A percentile compares a stretch with the other conserved stretches of the same genome.
These are phyloP conservation scores for Apophysomyces trapeziformis DNA, from an alignment of 371 early-diverging fungal genomes.

Conservation along the genomic window DNA sequence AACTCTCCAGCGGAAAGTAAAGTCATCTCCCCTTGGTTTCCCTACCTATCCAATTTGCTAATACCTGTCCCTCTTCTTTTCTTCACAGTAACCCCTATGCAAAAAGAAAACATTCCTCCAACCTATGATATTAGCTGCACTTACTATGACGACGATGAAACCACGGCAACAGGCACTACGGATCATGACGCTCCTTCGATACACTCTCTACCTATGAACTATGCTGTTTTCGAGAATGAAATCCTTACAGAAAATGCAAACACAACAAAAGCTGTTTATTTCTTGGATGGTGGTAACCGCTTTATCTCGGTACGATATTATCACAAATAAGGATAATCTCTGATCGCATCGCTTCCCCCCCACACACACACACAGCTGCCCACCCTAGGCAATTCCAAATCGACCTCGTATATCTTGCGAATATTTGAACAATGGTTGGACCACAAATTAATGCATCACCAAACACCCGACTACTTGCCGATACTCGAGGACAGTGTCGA, in stretches of 20 bases:
- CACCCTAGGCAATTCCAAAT: slow-evolving; percentile 37
- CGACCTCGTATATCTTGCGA: slow-evolving; percentile 39
- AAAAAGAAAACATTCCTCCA: slow-evolving; percentile 6
- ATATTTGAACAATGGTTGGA: slow-evolving; percentile 46
- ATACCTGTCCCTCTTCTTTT: slow-evolving; percentile 1
- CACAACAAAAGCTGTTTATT: slow-evolving; percentile 39
- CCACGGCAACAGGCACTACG: slow-evolving; percentile 30
- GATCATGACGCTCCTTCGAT: slow-evolving; percentile 11
- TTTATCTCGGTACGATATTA: slow-evolving; percentile 40
- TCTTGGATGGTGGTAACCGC: slow-evolving; percentile 41
- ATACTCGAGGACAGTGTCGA: slow-evolving; percentile 46
- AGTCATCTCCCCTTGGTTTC: not conserved
- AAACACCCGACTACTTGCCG: slow-evolving; percentile 28
- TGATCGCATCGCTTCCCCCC: not conserved
- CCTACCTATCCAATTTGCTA: not conserved
- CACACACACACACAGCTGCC: slow-evolving; percentile 24
- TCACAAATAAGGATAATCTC: not conserved
- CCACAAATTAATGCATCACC: slow-evolving; percentile 27
- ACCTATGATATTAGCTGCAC: slow-evolving; percentile 15
- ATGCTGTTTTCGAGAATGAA: slow-evolving; percentile 19
- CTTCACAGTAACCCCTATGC: not conserved
- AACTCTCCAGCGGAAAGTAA: slow-evolving; percentile 2
- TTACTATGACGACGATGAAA: slow-evolving; percentile 33
- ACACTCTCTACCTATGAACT: not conserved
- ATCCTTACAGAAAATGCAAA: slow-evolving; percentile 33